Conservation (phyloP, 2,329 filamentous ascomycete genomes). For the Microdochium bolleyi region DNA sequence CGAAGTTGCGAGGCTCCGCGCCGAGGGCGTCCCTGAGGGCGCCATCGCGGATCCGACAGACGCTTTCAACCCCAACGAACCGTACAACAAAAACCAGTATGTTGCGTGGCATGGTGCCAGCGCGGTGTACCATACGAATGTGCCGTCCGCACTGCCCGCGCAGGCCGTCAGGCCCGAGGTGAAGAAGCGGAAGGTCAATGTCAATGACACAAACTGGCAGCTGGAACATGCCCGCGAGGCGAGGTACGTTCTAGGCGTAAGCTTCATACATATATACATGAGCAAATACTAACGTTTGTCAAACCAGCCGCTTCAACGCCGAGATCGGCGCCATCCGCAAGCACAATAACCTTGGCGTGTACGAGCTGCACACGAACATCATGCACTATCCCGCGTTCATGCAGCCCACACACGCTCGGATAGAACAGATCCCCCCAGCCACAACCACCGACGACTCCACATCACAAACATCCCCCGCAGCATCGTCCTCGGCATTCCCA, state of each 20-base stretch:
- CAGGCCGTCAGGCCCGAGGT: constrained; percentile 68
- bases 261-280: no score
- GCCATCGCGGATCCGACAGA: constrained; percentile 90
- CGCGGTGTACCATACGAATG: constrained; percentile 83
- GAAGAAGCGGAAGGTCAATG: constrained; percentile 78
- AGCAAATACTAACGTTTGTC: no score
- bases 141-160: constrained; percentile 62
- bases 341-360: constrained; percentile 66
- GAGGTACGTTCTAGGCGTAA: constrained; percentile 51
- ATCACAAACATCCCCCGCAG: constrained; percentile 13
- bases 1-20: constrained; percentile 65
- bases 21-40: constrained; percentile 75
- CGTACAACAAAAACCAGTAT: constrained; percentile 99
- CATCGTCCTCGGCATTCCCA: constrained; percentile 29
- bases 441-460: constrained; percentile 5
- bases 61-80: constrained; percentile 63
- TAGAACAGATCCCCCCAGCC: constrained; percentile 59
- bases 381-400: constrained; percentile 83
- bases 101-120: constrained; percentile 98
- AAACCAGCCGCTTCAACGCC: constrained; percentile 72
- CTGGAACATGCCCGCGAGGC: constrained; percentile 87
- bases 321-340: constrained; percentile 61
- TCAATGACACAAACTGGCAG: constrained; percentile 96
- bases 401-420: constrained; percentile 81
- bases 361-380: constrained; percentile 88